Evolutionary conservation across 306 rosid species (phyloP).

Genomic region (Albizia julibrissin): DNA sequence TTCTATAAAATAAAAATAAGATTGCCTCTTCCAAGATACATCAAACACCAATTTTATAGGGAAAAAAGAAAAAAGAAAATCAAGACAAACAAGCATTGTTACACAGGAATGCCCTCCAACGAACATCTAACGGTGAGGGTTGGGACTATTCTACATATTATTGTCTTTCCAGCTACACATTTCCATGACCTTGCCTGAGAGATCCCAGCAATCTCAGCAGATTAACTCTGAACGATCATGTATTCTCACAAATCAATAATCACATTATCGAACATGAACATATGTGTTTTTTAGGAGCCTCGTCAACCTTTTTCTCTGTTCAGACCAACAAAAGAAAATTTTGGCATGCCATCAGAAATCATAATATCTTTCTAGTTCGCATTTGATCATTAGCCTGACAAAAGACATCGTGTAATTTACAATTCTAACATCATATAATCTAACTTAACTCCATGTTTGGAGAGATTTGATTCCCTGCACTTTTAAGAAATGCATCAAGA

Average conservation of each 20-base stretch:
- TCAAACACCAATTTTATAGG: constrained; percentile 50
- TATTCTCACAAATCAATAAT: constrained; percentile 39
- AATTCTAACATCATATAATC: not conserved
- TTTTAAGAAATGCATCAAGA: not conserved
- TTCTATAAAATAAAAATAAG: constrained; percentile 40
- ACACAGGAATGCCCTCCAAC: constrained; percentile 51
- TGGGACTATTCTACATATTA: constrained; percentile 57
- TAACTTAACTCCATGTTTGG: not conserved
- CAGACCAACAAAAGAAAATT: constrained; percentile 22
- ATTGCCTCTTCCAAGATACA: constrained; percentile 53
- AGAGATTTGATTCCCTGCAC: not conserved
- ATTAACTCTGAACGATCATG: constrained; percentile 29
- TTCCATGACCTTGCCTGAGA: constrained; percentile 36
- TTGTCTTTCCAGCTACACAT: constrained; percentile 48
- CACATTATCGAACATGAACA: constrained; percentile 86
- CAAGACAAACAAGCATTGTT: constrained; percentile 53
- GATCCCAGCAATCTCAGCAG: constrained; percentile 45
- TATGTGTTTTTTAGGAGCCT: constrained; percentile 60
- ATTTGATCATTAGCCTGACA: not conserved
- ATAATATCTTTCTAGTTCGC: not conserved
- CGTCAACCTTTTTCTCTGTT: constrained; percentile 82
- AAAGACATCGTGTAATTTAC: not conserved
- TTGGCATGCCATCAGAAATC: constrained; percentile 26
- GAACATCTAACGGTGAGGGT: constrained; percentile 46
- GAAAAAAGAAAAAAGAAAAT: constrained; percentile 43